These are phyloP conservation scores for Abortiporus biennis DNA, from an alignment of 1,284 basidiomycete species.

Conservation along the genomic window DNA sequence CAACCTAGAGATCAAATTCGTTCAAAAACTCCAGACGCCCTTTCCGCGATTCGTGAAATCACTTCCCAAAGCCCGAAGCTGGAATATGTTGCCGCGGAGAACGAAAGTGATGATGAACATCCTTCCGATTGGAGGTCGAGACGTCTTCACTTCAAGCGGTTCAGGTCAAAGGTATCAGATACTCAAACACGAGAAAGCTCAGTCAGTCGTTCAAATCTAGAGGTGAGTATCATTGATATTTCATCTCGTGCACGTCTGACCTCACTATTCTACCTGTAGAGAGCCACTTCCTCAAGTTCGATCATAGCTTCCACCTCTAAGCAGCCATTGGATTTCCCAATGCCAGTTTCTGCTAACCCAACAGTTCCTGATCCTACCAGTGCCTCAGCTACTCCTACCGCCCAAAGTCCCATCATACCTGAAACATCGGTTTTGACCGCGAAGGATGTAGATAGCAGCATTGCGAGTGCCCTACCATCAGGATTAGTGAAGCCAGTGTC, in stretches of 20 bases:
- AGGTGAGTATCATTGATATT: no score
- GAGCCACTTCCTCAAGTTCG: no score
- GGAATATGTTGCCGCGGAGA: background rate
- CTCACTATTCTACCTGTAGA: no score
- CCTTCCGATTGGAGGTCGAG: background rate
- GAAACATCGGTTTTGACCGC: background rate
- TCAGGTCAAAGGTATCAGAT: background rate
- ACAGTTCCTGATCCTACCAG: constrained; percentile 34
- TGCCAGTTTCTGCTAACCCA: constrained; percentile 37
- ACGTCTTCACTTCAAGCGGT: background rate
- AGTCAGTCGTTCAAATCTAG: no score
- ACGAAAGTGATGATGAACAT: constrained; percentile 5
- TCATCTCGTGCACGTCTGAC: no score
- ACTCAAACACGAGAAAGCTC: no score
- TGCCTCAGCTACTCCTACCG: constrained; percentile 16
- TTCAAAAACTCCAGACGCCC: constrained; percentile 4
- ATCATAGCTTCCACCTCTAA: no score
- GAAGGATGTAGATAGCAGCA: background rate
- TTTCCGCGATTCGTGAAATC: constrained; percentile 3
- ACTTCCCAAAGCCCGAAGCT: background rate
- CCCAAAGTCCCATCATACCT: constrained; percentile 11
- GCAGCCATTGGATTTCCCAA: constrained; percentile 27
- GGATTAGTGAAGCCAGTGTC: constrained; percentile 6
- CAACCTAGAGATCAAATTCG: background rate
- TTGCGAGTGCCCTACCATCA: no score